Percentiles rank a stretch among this genome's conserved stretches.
Conservation (phyloP, 2,329 filamentous ascomycete species). For the Exophiala mesophila region DNA sequence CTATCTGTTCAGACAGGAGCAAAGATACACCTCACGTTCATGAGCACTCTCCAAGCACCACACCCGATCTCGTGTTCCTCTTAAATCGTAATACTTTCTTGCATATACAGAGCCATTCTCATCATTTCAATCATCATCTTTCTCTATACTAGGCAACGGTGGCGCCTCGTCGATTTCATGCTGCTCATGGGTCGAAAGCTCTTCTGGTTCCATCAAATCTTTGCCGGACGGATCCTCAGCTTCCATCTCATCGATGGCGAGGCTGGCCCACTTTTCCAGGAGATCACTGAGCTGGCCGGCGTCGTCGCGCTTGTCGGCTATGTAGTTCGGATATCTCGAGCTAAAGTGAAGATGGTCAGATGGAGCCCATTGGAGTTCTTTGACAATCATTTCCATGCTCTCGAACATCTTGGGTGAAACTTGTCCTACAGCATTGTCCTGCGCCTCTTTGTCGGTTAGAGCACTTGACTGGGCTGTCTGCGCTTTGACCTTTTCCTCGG, state of each 20-base stretch:
- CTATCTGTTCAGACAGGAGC: too few species aligned
- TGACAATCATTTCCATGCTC: constrained; percentile 9
- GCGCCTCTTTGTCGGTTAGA: background rate
- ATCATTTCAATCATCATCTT: too few species aligned
- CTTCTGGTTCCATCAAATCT: background rate
- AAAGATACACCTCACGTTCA: too few species aligned
- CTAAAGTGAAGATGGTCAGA: constrained; percentile 12
- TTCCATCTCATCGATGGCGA: background rate
- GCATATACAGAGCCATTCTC: too few species aligned
- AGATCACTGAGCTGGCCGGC: constrained; percentile 8
- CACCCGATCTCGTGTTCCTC: too few species aligned
- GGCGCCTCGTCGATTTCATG: background rate
- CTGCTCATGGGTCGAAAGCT: too few species aligned
- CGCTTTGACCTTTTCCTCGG: constrained; percentile 7
- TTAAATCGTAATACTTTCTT: too few species aligned
- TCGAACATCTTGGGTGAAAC: constrained; percentile 1
- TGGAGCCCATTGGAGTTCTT: constrained; percentile 11
- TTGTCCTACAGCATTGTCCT: constrained; percentile 1
- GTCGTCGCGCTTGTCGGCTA: constrained; percentile 4
- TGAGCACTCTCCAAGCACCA: too few species aligned
- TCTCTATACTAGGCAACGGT: background rate
- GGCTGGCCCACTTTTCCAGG: constrained; percentile 11
- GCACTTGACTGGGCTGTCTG: background rate
- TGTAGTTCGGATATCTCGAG: constrained; percentile 14
- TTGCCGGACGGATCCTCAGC: background rate